A percentile compares a stretch with the other conserved stretches of the same genome.
Evolutionary conservation across 2,329 filamentous ascomycete genomes (phyloP).

Genomic region (Aspergillus brasiliensis): DNA sequence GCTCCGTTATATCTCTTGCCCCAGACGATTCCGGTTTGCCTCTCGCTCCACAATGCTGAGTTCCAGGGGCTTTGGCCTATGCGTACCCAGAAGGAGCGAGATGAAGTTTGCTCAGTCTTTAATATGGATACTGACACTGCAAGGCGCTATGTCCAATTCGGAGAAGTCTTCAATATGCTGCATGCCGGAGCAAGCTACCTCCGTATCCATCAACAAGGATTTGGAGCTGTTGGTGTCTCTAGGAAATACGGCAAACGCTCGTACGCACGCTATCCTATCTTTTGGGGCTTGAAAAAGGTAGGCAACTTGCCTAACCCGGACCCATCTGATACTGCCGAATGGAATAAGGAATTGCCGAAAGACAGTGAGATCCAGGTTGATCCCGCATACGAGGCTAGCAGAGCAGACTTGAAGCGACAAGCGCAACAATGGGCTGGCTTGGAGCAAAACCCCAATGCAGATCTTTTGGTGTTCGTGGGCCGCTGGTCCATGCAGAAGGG

Average conservation of each 20-base stretch:
- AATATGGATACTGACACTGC: slow-evolving; percentile 61
- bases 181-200: slow-evolving; percentile 69
- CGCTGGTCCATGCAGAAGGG: slow-evolving; percentile 72
- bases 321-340: slow-evolving; percentile 64
- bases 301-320: slow-evolving; percentile 67
- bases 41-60: slow-evolving; percentile 70
- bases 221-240: slow-evolving; percentile 68
- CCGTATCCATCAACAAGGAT: slow-evolving; percentile 67
- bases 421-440: slow-evolving; percentile 70
- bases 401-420: slow-evolving; percentile 59
- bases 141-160: slow-evolving; percentile 65
- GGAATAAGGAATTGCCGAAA: slow-evolving; percentile 57
- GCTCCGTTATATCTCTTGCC: slow-evolving; percentile 68
- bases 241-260: slow-evolving; percentile 70
- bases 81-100: slow-evolving; percentile 61
- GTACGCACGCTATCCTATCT: slow-evolving; percentile 68
- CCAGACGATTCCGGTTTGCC: slow-evolving; percentile 61
- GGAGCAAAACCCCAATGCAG: slow-evolving; percentile 61
- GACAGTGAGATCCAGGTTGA: slow-evolving; percentile 56
- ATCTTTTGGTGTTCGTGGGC: slow-evolving; percentile 69
- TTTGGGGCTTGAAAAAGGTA: slow-evolving; percentile 67
- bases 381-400: slow-evolving; percentile 54
- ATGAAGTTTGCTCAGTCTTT: slow-evolving; percentile 67
- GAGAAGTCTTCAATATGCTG: slow-evolving; percentile 69
- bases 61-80: slow-evolving; percentile 72